Conservation (phyloP, 2,329 filamentous ascomycete species). For the Fusarium nanum region DNA sequence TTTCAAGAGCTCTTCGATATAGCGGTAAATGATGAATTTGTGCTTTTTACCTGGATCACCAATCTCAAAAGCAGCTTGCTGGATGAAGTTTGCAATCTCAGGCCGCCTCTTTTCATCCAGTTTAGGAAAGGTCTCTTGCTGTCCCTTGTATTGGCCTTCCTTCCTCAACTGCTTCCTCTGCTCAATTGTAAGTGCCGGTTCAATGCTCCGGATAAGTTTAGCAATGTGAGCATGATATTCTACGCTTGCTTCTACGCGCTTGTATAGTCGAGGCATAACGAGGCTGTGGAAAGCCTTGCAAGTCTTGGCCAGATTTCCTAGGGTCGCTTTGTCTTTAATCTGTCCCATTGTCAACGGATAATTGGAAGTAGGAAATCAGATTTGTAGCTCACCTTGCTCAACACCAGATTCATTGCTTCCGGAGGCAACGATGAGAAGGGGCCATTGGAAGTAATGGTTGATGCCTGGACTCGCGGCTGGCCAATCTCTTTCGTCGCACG, state of each 20-base stretch:
- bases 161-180: constrained; percentile 37
- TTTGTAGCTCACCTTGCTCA: constrained; percentile 8
- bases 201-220: constrained; percentile 35
- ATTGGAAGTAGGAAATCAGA: accelerated
- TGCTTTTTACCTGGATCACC: constrained; percentile 24
- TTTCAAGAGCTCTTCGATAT: constrained; percentile 33
- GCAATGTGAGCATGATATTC: constrained; percentile 28
- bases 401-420: constrained; percentile 11
- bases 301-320: constrained; percentile 28
- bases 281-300: constrained; percentile 33
- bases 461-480: too few relatives aligned
- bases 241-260: constrained; percentile 14
- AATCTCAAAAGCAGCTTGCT: constrained; percentile 17
- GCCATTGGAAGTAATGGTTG: background rate
- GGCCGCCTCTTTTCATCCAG: constrained; percentile 13
- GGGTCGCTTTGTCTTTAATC: constrained; percentile 1
- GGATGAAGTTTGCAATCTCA: constrained; percentile 8
- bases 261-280: constrained; percentile 28
- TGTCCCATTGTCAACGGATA: background rate
- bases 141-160: constrained; percentile 31
- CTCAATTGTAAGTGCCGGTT: constrained; percentile 24
- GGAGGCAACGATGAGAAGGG: background rate
- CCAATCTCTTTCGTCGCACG: too few relatives aligned
- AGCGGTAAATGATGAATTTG: constrained; percentile 23
- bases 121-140: constrained; percentile 27